phyloP scores from a whole-genome alignment of 2,329 filamentous ascomycete genomes.

The Ambrosiella cleistominuta region DNA sequence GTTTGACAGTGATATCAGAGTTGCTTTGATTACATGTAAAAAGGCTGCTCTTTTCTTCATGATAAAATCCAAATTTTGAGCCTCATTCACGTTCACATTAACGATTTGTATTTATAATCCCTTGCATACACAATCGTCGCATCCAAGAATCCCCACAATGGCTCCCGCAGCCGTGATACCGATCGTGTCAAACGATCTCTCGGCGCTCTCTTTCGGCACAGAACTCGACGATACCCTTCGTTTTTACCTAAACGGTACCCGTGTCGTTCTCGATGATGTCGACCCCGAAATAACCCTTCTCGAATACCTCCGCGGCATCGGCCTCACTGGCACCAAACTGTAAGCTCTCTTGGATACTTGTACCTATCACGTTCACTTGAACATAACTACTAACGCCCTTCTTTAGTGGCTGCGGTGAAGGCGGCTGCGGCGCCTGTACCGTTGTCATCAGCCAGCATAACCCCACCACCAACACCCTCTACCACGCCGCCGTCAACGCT shows the following conservation, averaged over 20 bases:
- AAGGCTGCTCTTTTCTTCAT: too few species aligned
- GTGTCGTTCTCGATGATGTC: conserved; percentile 65
- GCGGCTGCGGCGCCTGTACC: conserved; percentile 90
- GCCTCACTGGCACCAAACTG: conserved; percentile 87
- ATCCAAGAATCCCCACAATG: not conserved
- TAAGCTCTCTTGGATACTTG: conserved; percentile 20
- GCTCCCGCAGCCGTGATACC: not conserved
- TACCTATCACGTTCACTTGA: conserved; percentile 8
- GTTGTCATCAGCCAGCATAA: conserved; percentile 90
- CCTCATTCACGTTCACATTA: too few species aligned
- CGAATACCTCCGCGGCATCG: conserved; percentile 83
- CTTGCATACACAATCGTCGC: not conserved
- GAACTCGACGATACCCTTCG: conserved; percentile 71
- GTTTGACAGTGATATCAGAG: too few species aligned
- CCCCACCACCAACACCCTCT: conserved; percentile 78
- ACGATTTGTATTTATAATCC: not conserved
- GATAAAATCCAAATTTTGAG: too few species aligned
- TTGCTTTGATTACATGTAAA: too few species aligned
- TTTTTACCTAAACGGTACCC: conserved; percentile 91
- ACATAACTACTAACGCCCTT: not conserved
- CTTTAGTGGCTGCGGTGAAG: conserved; percentile 69
- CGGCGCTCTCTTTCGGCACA: conserved; percentile 37
- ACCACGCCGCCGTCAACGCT: conserved; percentile 92
- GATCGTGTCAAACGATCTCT: not conserved
- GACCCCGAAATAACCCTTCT: conserved; percentile 85